Evolutionary conservation across 2,329 filamentous ascomycete genomes (phyloP).

Genomic region (Microdochium bolleyi): DNA sequence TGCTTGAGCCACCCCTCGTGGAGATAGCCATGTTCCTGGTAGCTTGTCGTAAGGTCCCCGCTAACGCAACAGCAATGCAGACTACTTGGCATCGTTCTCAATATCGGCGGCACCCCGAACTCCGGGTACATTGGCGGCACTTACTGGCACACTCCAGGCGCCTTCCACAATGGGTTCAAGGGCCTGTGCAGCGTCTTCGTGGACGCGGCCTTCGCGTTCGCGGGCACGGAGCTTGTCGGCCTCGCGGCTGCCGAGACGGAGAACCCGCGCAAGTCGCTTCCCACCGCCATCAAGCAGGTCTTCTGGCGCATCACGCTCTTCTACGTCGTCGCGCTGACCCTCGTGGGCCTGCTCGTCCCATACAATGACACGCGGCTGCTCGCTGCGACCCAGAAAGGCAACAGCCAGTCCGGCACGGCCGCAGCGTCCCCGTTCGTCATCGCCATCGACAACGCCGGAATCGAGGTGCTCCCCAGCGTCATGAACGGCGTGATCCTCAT

Average conservation of each 20-base stretch:
- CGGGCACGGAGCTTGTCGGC: conserved; percentile 68
- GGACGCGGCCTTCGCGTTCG: conserved; percentile 68
- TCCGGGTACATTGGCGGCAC: conserved; percentile 72
- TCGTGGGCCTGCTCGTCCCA: conserved; percentile 77
- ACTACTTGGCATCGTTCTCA: conserved; percentile 77
- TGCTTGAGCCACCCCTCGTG: background rate
- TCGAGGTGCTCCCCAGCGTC: conserved; percentile 71
- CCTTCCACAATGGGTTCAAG: conserved; percentile 77
- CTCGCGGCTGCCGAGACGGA: conserved; percentile 70
- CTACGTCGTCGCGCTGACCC: conserved; percentile 73
- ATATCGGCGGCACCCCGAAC: conserved; percentile 68
- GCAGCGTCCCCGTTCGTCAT: conserved; percentile 88
- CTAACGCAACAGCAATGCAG: conserved; percentile 30
- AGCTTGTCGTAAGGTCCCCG: conserved; percentile 3
- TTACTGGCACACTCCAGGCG: conserved; percentile 74
- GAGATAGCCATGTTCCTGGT: too few species aligned
- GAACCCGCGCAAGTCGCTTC: conserved; percentile 75
- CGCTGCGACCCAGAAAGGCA: conserved; percentile 35
- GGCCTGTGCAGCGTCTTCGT: conserved; percentile 75
- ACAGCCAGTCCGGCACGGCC: conserved; percentile 29
- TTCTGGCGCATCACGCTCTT: conserved; percentile 93
- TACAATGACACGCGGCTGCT: conserved; percentile 61
- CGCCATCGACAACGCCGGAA: conserved; percentile 75
- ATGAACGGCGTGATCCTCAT: conserved; percentile 96
- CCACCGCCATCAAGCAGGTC: conserved; percentile 84